Base-by-base conservation (phyloP, 495 filamentous ascomycete genomes). In the Xylaria grammica region DNA sequence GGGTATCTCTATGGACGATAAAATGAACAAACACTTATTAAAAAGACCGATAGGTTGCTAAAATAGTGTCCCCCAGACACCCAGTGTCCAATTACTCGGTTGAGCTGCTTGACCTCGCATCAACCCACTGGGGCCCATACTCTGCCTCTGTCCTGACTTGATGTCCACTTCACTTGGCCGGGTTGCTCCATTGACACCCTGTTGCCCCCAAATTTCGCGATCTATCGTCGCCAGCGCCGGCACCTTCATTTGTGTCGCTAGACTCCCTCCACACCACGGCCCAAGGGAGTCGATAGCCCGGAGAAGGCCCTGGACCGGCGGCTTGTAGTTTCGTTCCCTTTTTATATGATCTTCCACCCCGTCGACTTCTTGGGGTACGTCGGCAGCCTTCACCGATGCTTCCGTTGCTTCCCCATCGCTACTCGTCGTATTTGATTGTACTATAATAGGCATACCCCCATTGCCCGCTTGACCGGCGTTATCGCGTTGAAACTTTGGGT, bases 251-350 rank as follows among this genome's bases (percentile, higher is more conserved):
- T 88, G 87, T 0, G 89, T 89, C 2, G 94, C 77, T 55, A 99
- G 72, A 77, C 93, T 97, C 4, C 89, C 93, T 19, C 95, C 95
- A 38, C 88, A 87, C 94, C 95, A 99, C 6, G 92, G 81, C 0
- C 95, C 95, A 0, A 98, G 79, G 5, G 90, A 92, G 69, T 96
- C 90, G 13, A 97, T 79, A 17, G 89, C 90, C 2, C 91, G 85
- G 24, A 97, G 75, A 19, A 85, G 73, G 7, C 91, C 92, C 19
- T 77, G 72, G 0, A 81, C 78, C 8, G 77, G 75, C 0, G 71
- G 72, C 40, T 78, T 79, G 65, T 85, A 85, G 63, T 83, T 76
- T 32, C 67, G 78, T 19, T 82, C 77, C 68, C 81, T 70, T 73
- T 80, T 72, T 8, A 93, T 74, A 65, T 86, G 83, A 57, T 87